phyloP scores from a whole-genome alignment of 208 protist species.

The Novymonas esmeraldas region DNA sequence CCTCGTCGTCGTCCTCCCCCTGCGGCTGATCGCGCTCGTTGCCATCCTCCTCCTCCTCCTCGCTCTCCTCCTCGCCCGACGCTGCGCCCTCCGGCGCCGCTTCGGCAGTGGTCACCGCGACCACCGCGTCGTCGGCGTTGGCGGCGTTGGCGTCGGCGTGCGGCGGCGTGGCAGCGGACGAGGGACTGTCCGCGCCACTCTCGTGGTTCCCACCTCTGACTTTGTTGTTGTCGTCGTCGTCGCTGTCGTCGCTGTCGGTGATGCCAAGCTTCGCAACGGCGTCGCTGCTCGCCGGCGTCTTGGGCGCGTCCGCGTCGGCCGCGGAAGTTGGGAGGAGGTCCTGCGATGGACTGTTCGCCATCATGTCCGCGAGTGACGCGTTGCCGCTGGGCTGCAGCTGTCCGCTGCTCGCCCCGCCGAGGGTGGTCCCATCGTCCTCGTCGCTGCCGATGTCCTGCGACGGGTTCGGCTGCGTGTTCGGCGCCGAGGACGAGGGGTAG shows the following conservation, averaged over 20 bases:
- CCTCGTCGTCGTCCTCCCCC: slow-evolving; percentile 8
- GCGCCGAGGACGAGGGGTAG: slow-evolving; percentile 8
- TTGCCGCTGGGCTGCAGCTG: slow-evolving; percentile 5
- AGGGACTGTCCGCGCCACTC: too few species aligned
- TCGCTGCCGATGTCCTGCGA: slow-evolving; percentile 38
- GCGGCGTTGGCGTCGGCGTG: slow-evolving; percentile 11
- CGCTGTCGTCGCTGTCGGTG: slow-evolving; percentile 39
- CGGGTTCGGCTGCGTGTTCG: slow-evolving; percentile 27
- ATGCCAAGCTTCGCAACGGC: slow-evolving; percentile 27
- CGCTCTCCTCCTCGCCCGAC: not conserved
- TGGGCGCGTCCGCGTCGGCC: not conserved
- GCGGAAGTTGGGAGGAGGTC: not conserved
- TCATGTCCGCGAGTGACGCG: slow-evolving; percentile 7
- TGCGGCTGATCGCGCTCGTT: slow-evolving; percentile 18
- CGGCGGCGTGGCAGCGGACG: slow-evolving; percentile 23
- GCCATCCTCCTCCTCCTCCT: slow-evolving; percentile 12
- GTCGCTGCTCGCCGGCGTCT: slow-evolving; percentile 8
- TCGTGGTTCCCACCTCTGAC: too few species aligned
- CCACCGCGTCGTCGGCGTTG: slow-evolving; percentile 8
- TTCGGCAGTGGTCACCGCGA: too few species aligned
- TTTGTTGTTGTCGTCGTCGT: slow-evolving; percentile 9
- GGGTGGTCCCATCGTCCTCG: slow-evolving; percentile 14
- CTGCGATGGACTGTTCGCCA: slow-evolving; percentile 4
- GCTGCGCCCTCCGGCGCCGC: slow-evolving; percentile 2
- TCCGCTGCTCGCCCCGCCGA: slow-evolving; percentile 11